These are phyloP conservation scores for Fusarium sp. DNA, from an alignment of 2,329 filamentous ascomycete genomes.

Conservation along the genomic window DNA sequence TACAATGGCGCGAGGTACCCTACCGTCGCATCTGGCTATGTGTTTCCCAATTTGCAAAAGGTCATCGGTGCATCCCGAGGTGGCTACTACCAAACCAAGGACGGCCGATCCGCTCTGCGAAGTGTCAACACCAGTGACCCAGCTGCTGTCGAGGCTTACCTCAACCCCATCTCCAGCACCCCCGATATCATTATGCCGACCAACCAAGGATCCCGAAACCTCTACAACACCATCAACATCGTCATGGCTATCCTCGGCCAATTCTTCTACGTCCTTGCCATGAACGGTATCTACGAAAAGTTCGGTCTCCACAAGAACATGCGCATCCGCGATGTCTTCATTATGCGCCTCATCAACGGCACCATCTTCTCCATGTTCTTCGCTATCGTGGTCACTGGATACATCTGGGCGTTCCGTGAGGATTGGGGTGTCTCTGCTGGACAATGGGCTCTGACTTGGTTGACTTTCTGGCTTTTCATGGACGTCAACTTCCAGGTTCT, in stretches of 20 bases:
- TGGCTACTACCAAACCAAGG: slow-evolving; percentile 45
- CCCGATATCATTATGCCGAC: slow-evolving; percentile 51
- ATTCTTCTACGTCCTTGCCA: slow-evolving; percentile 49
- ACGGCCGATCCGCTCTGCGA: slow-evolving; percentile 40
- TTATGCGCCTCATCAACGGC: slow-evolving; percentile 47
- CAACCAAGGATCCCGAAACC: slow-evolving; percentile 51
- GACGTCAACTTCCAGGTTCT: slow-evolving; percentile 59
- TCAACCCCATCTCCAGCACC: slow-evolving; percentile 52
- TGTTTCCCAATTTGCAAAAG: slow-evolving; percentile 50
- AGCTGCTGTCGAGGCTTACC: slow-evolving; percentile 49
- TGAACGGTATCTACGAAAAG: slow-evolving; percentile 44
- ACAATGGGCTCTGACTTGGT: slow-evolving; percentile 48
- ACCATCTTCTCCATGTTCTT: slow-evolving; percentile 53
- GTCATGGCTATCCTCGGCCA: slow-evolving; percentile 54
- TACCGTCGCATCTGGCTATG: slow-evolving; percentile 46
- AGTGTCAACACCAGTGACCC: slow-evolving; percentile 43
- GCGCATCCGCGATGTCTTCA: slow-evolving; percentile 46
- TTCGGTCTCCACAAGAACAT: slow-evolving; percentile 33
- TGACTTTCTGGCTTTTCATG: slow-evolving; percentile 57
- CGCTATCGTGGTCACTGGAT: slow-evolving; percentile 56
- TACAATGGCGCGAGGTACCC: slow-evolving; percentile 57
- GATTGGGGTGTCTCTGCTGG: slow-evolving; percentile 55
- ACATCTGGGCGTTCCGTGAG: slow-evolving; percentile 61
- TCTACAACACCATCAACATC: slow-evolving; percentile 58
- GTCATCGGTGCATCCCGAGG: slow-evolving; percentile 46